A percentile compares a stretch with the other conserved stretches of the same genome.
These are phyloP conservation scores for Wickerhamomyces kurtzmanii DNA, from an alignment of 805 yeast genomes.

Conservation along the genomic window DNA sequence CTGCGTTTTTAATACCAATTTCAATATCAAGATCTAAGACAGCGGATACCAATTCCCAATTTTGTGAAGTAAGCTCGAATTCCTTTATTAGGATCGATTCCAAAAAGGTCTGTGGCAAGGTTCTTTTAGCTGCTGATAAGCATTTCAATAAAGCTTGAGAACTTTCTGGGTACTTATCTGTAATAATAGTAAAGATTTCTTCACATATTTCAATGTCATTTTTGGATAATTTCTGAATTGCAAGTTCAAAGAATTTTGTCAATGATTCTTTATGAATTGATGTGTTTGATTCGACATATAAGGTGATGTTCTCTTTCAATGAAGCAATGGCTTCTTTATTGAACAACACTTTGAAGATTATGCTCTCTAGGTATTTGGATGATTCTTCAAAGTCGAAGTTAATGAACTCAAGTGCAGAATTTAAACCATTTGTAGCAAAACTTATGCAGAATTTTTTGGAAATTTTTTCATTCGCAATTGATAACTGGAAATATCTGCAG, in stretches of 20 bases:
- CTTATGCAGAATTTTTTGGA: slow-evolving; percentile 8
- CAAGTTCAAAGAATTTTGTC: slow-evolving; percentile 18
- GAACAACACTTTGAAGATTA: slow-evolving; percentile 19
- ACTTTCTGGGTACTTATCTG: slow-evolving; percentile 24
- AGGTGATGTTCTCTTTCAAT: slow-evolving; percentile 21
- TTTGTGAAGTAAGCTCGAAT: slow-evolving; percentile 37
- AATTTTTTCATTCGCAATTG: slow-evolving; percentile 8
- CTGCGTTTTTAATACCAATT: slow-evolving; percentile 38
- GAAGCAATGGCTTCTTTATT: slow-evolving; percentile 12
- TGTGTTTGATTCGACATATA: slow-evolving; percentile 17
- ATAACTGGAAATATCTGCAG: slow-evolving; percentile 6
- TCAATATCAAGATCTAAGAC: slow-evolving; percentile 48
- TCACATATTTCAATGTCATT: slow-evolving; percentile 29
- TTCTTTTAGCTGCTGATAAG: slow-evolving; percentile 40
- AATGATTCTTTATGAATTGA: slow-evolving; percentile 14
- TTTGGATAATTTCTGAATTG: slow-evolving; percentile 18
- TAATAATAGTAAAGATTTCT: slow-evolving; percentile 32
- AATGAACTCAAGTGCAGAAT: slow-evolving; percentile 6
- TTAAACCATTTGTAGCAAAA: slow-evolving; percentile 12
- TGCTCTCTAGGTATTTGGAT: background rate
- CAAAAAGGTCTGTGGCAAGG: slow-evolving; percentile 44
- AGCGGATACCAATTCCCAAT: slow-evolving; percentile 36
- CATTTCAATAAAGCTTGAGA: slow-evolving; percentile 33
- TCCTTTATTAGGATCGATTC: slow-evolving; percentile 31
- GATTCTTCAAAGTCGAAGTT: slow-evolving; percentile 3